These are phyloP conservation scores for Takashimella tepidaria DNA, from an alignment of 1,284 basidiomycete species.

Conservation along the genomic window DNA sequence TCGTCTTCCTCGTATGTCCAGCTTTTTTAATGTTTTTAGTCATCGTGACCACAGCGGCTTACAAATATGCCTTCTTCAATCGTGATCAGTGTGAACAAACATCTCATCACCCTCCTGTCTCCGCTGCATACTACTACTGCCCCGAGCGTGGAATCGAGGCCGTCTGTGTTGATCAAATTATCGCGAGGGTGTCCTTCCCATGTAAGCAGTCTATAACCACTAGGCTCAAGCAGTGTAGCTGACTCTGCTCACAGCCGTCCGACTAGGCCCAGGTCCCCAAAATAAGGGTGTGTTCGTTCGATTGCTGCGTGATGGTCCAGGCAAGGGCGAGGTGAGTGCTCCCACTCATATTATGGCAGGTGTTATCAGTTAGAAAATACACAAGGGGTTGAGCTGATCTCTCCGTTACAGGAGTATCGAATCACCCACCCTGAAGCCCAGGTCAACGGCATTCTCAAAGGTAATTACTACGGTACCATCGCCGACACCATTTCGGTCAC, in stretches of 20 bases:
- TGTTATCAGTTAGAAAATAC: background rate
- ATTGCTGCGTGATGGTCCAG: conserved; percentile 63
- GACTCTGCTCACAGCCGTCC: conserved; percentile 53
- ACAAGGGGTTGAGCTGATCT: background rate
- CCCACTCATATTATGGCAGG: background rate
- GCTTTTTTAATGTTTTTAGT: too few species aligned
- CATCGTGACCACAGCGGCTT: too few species aligned
- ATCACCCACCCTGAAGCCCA: conserved; percentile 84
- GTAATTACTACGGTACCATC: conserved; percentile 68
- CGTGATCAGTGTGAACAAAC: conserved; percentile 73
- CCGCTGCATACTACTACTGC: conserved; percentile 76
- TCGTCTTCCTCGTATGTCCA: conserved; percentile 58
- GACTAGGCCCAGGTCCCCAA: conserved; percentile 71
- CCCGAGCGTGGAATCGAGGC: conserved; percentile 68
- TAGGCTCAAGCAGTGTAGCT: conserved; percentile 1
- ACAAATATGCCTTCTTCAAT: too few species aligned
- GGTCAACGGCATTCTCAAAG: conserved; percentile 84
- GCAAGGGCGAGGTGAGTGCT: conserved; percentile 61
- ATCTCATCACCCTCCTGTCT: conserved; percentile 94
- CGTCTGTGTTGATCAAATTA: conserved; percentile 78
- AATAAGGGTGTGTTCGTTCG: conserved; percentile 86
- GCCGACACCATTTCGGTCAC: conserved; percentile 67
- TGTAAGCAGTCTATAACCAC: conserved; percentile 39
- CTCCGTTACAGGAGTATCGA: conserved; percentile 56
- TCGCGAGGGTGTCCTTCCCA: conserved; percentile 81